Conservation (phyloP, 179 eudicot genomes). For the Pouteria campechiana region DNA sequence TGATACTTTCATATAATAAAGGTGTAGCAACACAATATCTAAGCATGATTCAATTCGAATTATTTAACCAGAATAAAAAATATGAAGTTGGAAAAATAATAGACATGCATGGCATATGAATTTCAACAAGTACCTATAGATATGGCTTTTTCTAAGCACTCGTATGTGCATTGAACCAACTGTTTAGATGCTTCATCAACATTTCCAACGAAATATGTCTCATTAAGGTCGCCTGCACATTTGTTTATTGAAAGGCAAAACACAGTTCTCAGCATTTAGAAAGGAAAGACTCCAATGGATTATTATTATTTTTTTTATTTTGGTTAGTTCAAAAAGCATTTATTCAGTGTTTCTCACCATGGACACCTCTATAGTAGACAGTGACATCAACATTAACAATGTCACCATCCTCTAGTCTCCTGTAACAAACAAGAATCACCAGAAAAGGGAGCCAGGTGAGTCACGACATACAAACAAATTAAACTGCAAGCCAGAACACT, state of each 20-base stretch:
- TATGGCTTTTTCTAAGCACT: conserved; percentile 97
- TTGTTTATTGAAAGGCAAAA: no score
- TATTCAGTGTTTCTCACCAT: conserved; percentile 78
- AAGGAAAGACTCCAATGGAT: no score
- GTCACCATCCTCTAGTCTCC: conserved; percentile 97
- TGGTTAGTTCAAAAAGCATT: no score
- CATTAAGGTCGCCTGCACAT: conserved; percentile 90
- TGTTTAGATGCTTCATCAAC: conserved; percentile 76
- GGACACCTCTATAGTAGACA: conserved; percentile 91
- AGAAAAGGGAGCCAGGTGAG: background rate
- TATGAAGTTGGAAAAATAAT: no score
- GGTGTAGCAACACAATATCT: no score
- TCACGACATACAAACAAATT: no score
- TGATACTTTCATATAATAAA: no score
- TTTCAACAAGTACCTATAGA: conserved; percentile 47
- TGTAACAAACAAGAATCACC: conserved; percentile 21
- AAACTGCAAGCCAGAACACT: no score
- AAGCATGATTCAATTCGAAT: no score
- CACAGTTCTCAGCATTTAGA: no score
- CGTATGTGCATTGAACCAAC: conserved; percentile 84
- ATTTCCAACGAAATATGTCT: conserved; percentile 93
- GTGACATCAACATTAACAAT: conserved; percentile 95
- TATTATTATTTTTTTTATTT: no score
- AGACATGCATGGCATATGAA: background rate
- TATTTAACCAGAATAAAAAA: no score